Conservation (phyloP, 495 filamentous ascomycete genomes). For the Neurospora discreta region DNA sequence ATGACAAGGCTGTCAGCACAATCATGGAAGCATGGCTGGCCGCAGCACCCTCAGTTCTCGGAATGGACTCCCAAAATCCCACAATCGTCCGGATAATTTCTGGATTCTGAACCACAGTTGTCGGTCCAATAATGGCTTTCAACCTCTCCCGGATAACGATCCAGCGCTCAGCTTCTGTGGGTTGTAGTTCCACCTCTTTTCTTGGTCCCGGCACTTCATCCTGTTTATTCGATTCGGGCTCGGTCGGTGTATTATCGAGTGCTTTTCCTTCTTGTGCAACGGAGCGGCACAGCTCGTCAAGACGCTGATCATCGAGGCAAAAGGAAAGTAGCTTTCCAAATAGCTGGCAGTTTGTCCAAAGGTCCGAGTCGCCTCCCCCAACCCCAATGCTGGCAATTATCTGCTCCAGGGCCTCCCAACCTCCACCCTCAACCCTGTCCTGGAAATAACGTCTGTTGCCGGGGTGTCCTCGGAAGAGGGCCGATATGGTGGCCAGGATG, state of each 20-base stretch:
- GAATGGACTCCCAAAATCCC: slow-evolving; percentile 53
- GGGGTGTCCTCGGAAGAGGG: slow-evolving; percentile 66
- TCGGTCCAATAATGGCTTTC: slow-evolving; percentile 37
- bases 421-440: slow-evolving; percentile 58
- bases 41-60: slow-evolving; percentile 28
- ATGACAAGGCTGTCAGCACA: slow-evolving; percentile 43
- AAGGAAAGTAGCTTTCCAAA: slow-evolving; percentile 81
- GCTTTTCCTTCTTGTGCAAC: slow-evolving; percentile 8
- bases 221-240: neutral
- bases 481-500: slow-evolving; percentile 58
- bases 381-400: slow-evolving; percentile 50
- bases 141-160: slow-evolving; percentile 29
- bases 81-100: slow-evolving; percentile 55
- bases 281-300: slow-evolving; percentile 40
- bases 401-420: slow-evolving; percentile 66
- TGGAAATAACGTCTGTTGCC: slow-evolving; percentile 84
- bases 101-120: slow-evolving; percentile 47
- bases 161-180: neutral
- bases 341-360: slow-evolving; percentile 57
- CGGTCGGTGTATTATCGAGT: neutral
- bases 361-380: slow-evolving; percentile 45
- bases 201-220: neutral
- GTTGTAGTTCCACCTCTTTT: neutral
- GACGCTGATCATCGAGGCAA: slow-evolving; percentile 62
- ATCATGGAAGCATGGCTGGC: slow-evolving; percentile 45